phyloP scores from a whole-genome alignment of 1,284 basidiomycete species.

The Malassezia equina region DNA sequence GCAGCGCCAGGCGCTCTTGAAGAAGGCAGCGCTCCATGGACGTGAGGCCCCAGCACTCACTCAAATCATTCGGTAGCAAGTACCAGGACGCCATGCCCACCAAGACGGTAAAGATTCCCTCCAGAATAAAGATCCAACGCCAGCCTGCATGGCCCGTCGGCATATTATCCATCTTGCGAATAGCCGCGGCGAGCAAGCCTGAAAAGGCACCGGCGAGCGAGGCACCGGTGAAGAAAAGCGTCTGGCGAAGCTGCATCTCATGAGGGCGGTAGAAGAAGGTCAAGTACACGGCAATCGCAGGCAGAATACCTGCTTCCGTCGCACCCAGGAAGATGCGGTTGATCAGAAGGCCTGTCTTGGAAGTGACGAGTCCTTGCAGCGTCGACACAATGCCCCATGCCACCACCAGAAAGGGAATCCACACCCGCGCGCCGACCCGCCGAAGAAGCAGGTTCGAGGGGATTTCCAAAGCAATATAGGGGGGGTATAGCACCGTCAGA shows the following conservation, averaged over 20 bases:
- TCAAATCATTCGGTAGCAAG: slow-evolving; percentile 29
- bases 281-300: slow-evolving; percentile 33
- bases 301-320: slow-evolving; percentile 31
- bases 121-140: slow-evolving; percentile 39
- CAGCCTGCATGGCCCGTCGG: slow-evolving; percentile 22
- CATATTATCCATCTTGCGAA: slow-evolving; percentile 27
- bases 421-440: slow-evolving; percentile 27
- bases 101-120: slow-evolving; percentile 35
- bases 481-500: slow-evolving; percentile 33
- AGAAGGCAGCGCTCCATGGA: slow-evolving; percentile 25
- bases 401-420: slow-evolving; percentile 36
- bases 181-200: slow-evolving; percentile 36
- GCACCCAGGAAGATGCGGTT: slow-evolving; percentile 36
- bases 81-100: slow-evolving; percentile 26
- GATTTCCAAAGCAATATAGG: slow-evolving; percentile 44
- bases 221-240: slow-evolving; percentile 39
- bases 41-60: slow-evolving; percentile 29
- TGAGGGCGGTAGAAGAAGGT: slow-evolving; percentile 40
- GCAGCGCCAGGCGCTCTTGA: slow-evolving; percentile 18
- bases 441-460: slow-evolving; percentile 36
- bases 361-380: slow-evolving; percentile 30
- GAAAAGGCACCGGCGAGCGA: slow-evolving; percentile 34
- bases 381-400: slow-evolving; percentile 33
- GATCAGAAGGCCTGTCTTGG: slow-evolving; percentile 31
- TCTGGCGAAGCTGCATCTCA: slow-evolving; percentile 36